Base-by-base conservation (phyloP, 352 stramenopile genomes). In the Phytophthora vignae region DNA sequence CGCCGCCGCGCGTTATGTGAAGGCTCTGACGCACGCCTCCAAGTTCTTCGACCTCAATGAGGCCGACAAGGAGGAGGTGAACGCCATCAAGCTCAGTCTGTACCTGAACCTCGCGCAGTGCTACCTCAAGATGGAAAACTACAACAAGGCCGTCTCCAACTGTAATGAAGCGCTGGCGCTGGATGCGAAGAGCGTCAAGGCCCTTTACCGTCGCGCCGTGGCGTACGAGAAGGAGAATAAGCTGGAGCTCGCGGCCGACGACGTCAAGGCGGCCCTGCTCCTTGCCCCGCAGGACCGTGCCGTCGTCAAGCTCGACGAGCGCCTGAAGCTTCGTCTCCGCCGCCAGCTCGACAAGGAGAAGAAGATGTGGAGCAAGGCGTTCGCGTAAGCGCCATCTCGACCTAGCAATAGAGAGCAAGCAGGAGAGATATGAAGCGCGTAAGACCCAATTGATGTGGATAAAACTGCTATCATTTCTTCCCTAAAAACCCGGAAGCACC, bases 61-160 rank as follows among this genome's bases (percentile, higher is more conserved):
- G 17, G 78, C 85, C 19, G 90, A 98, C 71, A 79, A 93, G 62
- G 78, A 88, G 31, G 92, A 98, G 65, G 93, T 98, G 14, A 79
- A 96, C 65, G 84, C 82, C 22, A 82, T 98, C 62, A 96, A 98
- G 83, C 79, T 98, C 15, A 96, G 90, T 33, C 67, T 98, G 66
- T 95, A 98, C 69, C 70, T 98, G 61, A 98, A 98, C 77, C 74
- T 98, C 25, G 90, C 92, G 40, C 90, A 97, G 74, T 98, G 93
- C 79, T 98, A 97, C 75, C 76, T 98, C 31, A 98, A 98, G 82
- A 79, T 98, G 70, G 92, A 98, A 63, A 88, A 87, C 66, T 98
- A 88, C 76, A 48, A 77, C 42, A 94, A 96, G 76, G 90, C 84
- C 29, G 82, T 93, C 21, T 76, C 87, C n/a, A 93, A 97, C 73